These are phyloP conservation scores for Vitis hybrid DNA, from an alignment of 177 flowering plant genomes.

Conservation along the genomic window DNA sequence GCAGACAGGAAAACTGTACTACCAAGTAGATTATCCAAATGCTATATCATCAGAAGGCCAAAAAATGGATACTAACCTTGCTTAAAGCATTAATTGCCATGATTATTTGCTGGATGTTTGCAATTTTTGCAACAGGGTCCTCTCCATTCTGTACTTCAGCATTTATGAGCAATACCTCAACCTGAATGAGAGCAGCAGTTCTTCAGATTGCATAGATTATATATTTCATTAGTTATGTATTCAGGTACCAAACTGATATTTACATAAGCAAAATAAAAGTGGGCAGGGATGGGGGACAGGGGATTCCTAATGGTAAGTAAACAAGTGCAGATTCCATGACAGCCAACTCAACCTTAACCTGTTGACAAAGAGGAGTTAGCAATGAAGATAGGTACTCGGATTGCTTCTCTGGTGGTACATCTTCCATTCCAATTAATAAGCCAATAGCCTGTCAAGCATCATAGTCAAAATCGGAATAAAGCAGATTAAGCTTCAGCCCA, in stretches of 20 bases:
- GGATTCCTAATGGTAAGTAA: background rate
- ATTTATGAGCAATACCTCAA: constrained; percentile 58
- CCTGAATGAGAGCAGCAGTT: constrained; percentile 39
- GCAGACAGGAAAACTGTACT: background rate
- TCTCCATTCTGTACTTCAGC: constrained; percentile 49
- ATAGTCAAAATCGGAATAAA: constrained; percentile 1
- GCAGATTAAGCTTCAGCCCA: background rate
- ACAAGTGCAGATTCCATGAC: constrained; percentile 1
- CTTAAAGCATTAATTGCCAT: constrained; percentile 92
- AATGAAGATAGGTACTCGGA: constrained; percentile 80
- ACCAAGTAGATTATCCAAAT: background rate
- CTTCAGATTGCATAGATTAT: constrained; percentile 1
- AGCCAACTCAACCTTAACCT: constrained; percentile 46
- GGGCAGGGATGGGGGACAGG: background rate
- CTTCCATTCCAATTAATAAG: constrained; percentile 93
- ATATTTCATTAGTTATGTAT: background rate
- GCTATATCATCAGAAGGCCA: background rate
- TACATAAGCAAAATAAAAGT: background rate
- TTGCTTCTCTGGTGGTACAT: constrained; percentile 82
- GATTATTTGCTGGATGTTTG: constrained; percentile 69
- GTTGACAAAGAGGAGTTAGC: constrained; percentile 92
- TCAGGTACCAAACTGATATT: background rate
- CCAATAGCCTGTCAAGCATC: constrained; percentile 76
- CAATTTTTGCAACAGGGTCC: constrained; percentile 51
- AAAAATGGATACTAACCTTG: constrained; percentile 59